Conservation (phyloP, 257 asterid species). For the Solanum peruvianum region DNA sequence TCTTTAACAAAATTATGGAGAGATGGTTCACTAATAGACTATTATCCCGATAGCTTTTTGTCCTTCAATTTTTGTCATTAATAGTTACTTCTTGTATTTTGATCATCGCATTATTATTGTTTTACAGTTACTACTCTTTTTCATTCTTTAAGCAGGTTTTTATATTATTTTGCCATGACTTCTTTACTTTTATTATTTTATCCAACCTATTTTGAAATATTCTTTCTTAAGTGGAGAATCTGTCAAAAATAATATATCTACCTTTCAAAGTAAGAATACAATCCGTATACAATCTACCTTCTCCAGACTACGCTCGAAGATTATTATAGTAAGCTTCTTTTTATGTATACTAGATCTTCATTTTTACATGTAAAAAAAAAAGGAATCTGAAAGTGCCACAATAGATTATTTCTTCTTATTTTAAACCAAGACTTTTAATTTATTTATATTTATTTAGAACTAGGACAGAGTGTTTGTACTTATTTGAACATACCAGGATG, state of each 20-base stretch:
- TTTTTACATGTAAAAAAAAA: background rate
- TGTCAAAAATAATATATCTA: background rate
- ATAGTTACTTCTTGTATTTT: background rate
- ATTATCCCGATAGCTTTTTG: background rate
- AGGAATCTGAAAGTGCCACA: background rate
- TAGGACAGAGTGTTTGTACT: background rate
- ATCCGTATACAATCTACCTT: accelerated
- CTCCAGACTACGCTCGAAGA: accelerated
- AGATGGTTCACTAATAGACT: background rate
- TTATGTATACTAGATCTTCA: background rate
- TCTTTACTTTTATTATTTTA: background rate
- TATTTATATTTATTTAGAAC: background rate
- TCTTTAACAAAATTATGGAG: too few species aligned
- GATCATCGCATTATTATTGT: background rate
- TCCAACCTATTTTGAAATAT: background rate
- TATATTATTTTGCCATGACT: background rate
- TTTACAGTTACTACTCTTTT: background rate
- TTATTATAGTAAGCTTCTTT: background rate
- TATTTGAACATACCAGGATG: background rate
- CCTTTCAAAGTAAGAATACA: background rate
- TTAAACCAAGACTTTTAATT: too few species aligned
- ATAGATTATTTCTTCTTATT: background rate
- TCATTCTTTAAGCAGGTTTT: background rate
- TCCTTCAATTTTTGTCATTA: background rate
- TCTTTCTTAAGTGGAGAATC: background rate